Percentiles rank a stretch among this genome's conserved stretches.
Evolutionary conservation across 2,329 filamentous ascomycete species (phyloP).

Genomic region (Ascochyta fabae): DNA sequence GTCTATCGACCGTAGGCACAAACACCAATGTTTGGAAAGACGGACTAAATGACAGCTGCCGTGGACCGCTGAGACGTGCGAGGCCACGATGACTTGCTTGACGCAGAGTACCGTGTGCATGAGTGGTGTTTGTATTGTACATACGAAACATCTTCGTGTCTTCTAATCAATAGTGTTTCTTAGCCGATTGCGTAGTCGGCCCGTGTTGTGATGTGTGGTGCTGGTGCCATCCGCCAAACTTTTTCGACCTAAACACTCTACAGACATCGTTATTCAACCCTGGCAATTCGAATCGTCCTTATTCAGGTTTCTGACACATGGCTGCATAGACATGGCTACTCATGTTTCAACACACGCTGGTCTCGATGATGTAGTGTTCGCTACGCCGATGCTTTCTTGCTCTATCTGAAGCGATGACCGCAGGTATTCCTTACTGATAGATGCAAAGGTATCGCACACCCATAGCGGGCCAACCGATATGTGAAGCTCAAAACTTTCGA

Average conservation of each 20-base stretch:
- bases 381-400: not conserved
- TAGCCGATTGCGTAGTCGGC: slow-evolving; percentile 6
- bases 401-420: not conserved
- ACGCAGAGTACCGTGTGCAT: not conserved
- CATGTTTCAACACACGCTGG: not conserved
- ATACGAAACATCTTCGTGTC: not conserved
- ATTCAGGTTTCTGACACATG: not conserved
- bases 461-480: not conserved
- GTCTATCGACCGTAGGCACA: no score
- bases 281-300: not conserved
- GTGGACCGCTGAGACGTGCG: no score
- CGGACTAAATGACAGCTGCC: no score
- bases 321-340: not conserved
- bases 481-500: not conserved
- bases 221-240: not conserved
- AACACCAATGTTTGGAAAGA: no score
- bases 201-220: not conserved
- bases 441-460: no score
- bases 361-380: not conserved
- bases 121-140: not conserved
- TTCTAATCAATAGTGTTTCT: not conserved
- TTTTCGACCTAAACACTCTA: not conserved
- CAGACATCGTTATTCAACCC: not conserved
- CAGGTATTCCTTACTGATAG: not conserved
- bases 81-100: not conserved